Percentiles rank a stretch among this genome's conserved stretches.
These are phyloP conservation scores for Ehretia macrophylla DNA, from an alignment of 257 asterid species.

Conservation along the genomic window DNA sequence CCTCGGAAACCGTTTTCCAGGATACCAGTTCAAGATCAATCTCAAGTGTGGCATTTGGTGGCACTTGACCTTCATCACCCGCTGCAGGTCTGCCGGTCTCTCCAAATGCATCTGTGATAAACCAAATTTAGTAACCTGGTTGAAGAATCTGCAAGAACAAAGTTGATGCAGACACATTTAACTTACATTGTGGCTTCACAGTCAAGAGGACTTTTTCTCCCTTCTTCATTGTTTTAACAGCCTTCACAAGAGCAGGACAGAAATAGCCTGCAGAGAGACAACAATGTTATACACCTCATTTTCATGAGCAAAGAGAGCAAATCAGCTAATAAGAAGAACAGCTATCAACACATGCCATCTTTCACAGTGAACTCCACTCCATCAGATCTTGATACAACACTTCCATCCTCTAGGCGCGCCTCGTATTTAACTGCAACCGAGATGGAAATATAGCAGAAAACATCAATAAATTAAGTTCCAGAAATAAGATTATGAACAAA, in stretches of 20 bases:
- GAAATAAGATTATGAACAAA: not conserved
- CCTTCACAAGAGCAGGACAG: conserved; percentile 50
- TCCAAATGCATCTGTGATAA: conserved; percentile 49
- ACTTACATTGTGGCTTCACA: conserved; percentile 44
- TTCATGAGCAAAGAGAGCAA: too few species aligned
- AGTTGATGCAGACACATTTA: too few species aligned
- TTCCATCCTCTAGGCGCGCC: conserved; percentile 44
- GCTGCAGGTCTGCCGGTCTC: conserved; percentile 31
- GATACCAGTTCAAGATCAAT: conserved; percentile 45
- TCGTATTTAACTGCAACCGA: conserved; percentile 42
- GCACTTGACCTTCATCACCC: conserved; percentile 24
- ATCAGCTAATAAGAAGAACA: not conserved
- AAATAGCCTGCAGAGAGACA: conserved; percentile 31
- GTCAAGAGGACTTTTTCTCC: conserved; percentile 38
- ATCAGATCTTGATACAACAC: conserved; percentile 34
- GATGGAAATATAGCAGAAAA: not conserved
- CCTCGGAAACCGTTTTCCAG: conserved; percentile 43
- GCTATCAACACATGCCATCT: conserved; percentile 29
- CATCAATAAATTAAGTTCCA: not conserved
- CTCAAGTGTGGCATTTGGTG: conserved; percentile 41
- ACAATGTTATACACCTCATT: not conserved
- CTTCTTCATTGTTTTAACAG: conserved; percentile 57
- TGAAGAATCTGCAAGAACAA: not conserved
- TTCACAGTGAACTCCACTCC: conserved; percentile 47
- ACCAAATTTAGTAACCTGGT: conserved; percentile 2